Evolutionary conservation across 192 early-diverging fungal species (phyloP), one percentile per base, ranked within the genome.

Genomic region (Nowakowskiella sp.): DNA sequence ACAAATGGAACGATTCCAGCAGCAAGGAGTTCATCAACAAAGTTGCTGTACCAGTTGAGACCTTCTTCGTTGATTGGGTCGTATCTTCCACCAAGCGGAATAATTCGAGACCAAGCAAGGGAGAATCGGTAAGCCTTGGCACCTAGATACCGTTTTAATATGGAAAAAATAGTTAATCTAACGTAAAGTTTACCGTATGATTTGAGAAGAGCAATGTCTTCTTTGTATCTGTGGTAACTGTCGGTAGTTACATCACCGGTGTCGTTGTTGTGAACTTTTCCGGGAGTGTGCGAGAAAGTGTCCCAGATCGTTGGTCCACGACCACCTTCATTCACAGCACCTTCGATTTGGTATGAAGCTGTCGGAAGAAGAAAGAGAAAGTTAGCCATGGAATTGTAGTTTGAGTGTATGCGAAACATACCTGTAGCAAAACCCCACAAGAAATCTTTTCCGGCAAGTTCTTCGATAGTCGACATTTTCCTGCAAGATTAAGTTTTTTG

Each of bases 301-400:
- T 74, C 72, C 72, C 72, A 74, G 31, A 74, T 53, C 4, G 72
- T 55, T 7, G 44, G 45, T 30, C 70, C 72, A 31, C 58, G 55
- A 22, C 75, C 71, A 49, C 55, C 70, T n/a, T 9, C 74, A 32
- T 77, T 51, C 13, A 28, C 21, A 6, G 49, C 51, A 53, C 71
- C 71, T 67, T 73, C 71, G 30, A 75, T 57, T 34, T 73, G 71
- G 47, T 57, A 65, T 22, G 71, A 50, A 6, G 71, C 47, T 19
- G 74, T 70, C 39, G 65, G 60, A 16, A 19, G 23, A n/a, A 39
- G 49, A 24, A 49, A 62, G 9, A 44, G 10, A 39, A 62, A 62
- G 8, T 58, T 39, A 19, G 36, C 13, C 13, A 13, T 39, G 13
- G 36, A 39, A 39, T 13, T 39, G 36, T 39, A 13, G 36, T 13